Conservation (phyloP, 1,284 basidiomycete species). For the Serendipita sp. region DNA sequence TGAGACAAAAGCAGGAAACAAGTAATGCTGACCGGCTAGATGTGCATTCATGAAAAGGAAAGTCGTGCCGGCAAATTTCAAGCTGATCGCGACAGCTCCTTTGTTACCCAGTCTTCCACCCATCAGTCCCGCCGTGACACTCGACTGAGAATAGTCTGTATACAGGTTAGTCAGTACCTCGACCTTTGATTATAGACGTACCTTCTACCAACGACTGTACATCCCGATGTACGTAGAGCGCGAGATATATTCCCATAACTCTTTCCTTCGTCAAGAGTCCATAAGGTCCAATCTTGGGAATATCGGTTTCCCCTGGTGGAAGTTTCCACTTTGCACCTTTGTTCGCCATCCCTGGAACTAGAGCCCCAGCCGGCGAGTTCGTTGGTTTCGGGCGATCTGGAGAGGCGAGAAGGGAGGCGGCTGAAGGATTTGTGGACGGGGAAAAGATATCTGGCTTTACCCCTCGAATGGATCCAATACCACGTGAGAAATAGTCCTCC, state of each 20-base stretch:
- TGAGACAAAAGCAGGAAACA: background rate
- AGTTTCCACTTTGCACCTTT: constrained; percentile 13
- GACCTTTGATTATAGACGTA: constrained; percentile 16
- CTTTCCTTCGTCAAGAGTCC: constrained; percentile 70
- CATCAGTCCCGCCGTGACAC: constrained; percentile 75
- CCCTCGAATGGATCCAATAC: constrained; percentile 18
- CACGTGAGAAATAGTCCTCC: constrained; percentile 56
- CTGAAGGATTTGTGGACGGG: background rate
- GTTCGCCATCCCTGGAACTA: constrained; percentile 3
- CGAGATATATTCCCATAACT: constrained; percentile 76
- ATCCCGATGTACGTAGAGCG: constrained; percentile 58
- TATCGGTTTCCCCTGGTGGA: constrained; percentile 19
- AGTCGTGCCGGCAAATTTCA: constrained; percentile 59
- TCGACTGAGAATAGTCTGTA: constrained; percentile 20
- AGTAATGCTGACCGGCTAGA: constrained; percentile 48
- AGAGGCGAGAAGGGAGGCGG: constrained; percentile 10
- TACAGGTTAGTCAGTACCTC: background rate
- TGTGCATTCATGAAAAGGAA: constrained; percentile 79
- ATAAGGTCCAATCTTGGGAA: constrained; percentile 49
- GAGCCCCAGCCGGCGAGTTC: background rate
- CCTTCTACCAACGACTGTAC: constrained; percentile 44
- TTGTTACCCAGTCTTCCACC: constrained; percentile 79
- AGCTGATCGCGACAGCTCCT: constrained; percentile 69
- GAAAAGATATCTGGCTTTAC: constrained; percentile 11
- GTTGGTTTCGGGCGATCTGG: constrained; percentile 11